phyloP scores from a whole-genome alignment of 306 rosid species.

The Canavalia gladiata region DNA sequence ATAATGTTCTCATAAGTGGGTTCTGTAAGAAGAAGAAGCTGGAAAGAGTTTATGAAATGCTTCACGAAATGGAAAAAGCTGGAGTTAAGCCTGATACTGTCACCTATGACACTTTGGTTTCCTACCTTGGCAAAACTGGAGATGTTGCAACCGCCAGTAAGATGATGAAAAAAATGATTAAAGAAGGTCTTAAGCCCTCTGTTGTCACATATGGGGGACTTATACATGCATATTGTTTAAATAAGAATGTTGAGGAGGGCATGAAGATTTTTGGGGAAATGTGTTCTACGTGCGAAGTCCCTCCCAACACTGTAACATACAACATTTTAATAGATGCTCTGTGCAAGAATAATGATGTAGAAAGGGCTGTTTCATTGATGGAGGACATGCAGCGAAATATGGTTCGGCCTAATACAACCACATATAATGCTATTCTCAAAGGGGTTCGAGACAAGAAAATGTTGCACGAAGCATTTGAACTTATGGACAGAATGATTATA shows the following conservation, averaged over 20 bases:
- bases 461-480: constrained; percentile 64
- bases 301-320: constrained; percentile 76
- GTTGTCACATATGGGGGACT: constrained; percentile 79
- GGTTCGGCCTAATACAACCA: constrained; percentile 65
- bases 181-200: constrained; percentile 65
- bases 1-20: constrained; percentile 74
- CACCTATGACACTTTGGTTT: constrained; percentile 81
- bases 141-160: constrained; percentile 54
- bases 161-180: constrained; percentile 67
- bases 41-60: constrained; percentile 63
- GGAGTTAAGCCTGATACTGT: constrained; percentile 72
- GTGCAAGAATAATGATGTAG: constrained; percentile 65
- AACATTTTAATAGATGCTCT: constrained; percentile 69
- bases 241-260: constrained; percentile 62
- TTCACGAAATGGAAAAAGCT: constrained; percentile 70
- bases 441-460: constrained; percentile 59
- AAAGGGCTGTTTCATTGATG: constrained; percentile 61
- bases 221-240: constrained; percentile 74
- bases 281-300: constrained; percentile 58
- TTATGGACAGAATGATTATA: constrained; percentile 74
- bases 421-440: constrained; percentile 75
- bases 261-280: constrained; percentile 69
- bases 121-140: constrained; percentile 68
- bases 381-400: constrained; percentile 66
- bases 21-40: constrained; percentile 75